Evolutionary conservation across 768 basidiomycete species (phyloP).

Genomic region (Leucogyrophana mollusca): DNA sequence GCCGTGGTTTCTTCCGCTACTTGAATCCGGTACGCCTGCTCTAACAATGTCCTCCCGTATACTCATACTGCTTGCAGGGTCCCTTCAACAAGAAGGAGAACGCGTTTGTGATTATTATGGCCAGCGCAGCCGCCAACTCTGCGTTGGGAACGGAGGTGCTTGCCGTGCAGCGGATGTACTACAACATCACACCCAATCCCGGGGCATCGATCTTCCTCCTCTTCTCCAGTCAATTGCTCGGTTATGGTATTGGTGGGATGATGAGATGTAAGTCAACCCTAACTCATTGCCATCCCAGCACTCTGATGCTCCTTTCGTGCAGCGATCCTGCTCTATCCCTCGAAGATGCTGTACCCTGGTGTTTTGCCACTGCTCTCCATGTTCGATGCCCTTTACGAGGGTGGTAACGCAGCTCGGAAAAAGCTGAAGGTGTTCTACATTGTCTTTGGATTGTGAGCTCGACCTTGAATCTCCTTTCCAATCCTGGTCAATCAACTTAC

Average conservation of each 20-base stretch:
- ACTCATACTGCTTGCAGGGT: constrained; percentile 26
- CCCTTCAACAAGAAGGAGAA: constrained; percentile 55
- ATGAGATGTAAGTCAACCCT: constrained; percentile 34
- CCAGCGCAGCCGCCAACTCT: constrained; percentile 46
- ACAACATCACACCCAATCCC: constrained; percentile 45
- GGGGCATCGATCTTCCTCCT: constrained; percentile 42
- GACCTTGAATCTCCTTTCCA: not conserved
- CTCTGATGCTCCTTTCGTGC: not conserved
- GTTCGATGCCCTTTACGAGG: constrained; percentile 46
- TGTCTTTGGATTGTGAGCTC: constrained; percentile 36
- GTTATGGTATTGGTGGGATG: constrained; percentile 48
- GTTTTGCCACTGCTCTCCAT: constrained; percentile 47
- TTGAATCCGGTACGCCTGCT: constrained; percentile 42
- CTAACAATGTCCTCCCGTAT: not conserved
- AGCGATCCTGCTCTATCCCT: constrained; percentile 50
- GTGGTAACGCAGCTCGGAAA: constrained; percentile 33
- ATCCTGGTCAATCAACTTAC: not conserved
- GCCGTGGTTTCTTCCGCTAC: constrained; percentile 38
- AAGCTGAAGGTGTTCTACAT: constrained; percentile 48
- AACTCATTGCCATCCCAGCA: not conserved
- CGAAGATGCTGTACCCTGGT: constrained; percentile 51
- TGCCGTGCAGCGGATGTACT: constrained; percentile 47
- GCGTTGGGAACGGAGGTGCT: constrained; percentile 49
- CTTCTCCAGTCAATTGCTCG: constrained; percentile 27
- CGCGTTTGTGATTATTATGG: constrained; percentile 50